phyloP scores from a whole-genome alignment of 2,329 filamentous ascomycete genomes.

The Pyricularia pennisetigena region DNA sequence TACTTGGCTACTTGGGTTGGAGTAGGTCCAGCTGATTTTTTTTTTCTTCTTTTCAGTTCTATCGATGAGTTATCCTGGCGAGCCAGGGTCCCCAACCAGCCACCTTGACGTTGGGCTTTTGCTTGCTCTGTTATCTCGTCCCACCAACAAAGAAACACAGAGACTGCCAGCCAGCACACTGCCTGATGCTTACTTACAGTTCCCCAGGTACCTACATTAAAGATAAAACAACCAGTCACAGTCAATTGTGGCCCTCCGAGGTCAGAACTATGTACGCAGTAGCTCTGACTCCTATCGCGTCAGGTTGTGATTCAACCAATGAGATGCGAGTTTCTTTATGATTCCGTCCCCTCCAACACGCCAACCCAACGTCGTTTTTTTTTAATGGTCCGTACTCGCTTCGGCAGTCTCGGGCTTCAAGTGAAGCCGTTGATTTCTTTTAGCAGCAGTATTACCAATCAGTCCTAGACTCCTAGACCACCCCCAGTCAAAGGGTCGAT shows the following conservation, averaged over 20 bases:
- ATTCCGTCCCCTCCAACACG: not conserved
- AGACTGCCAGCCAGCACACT: not conserved
- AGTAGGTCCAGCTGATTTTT: not conserved
- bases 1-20: no score
- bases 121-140: not conserved
- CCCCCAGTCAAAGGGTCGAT: not conserved
- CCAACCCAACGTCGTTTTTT: not conserved
- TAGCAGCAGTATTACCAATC: not conserved
- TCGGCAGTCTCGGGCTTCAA: not conserved
- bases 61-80: not conserved
- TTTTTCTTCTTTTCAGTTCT: not conserved
- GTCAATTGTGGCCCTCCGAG: not conserved
- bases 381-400: not conserved
- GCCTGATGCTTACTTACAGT: not conserved
- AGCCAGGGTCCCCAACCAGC: not conserved
- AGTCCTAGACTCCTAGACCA: not conserved
- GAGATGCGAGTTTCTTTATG: not conserved
- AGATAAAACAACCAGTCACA: not conserved
- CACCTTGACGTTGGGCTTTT: not conserved
- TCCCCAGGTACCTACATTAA: not conserved
- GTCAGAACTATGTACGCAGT: not conserved
- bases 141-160: not conserved
- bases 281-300: not conserved
- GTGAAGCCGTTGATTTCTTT: not conserved
- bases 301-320: not conserved